Base-by-base conservation (phyloP, 257 asterid species). In the Solanum corneliomulleri region DNA sequence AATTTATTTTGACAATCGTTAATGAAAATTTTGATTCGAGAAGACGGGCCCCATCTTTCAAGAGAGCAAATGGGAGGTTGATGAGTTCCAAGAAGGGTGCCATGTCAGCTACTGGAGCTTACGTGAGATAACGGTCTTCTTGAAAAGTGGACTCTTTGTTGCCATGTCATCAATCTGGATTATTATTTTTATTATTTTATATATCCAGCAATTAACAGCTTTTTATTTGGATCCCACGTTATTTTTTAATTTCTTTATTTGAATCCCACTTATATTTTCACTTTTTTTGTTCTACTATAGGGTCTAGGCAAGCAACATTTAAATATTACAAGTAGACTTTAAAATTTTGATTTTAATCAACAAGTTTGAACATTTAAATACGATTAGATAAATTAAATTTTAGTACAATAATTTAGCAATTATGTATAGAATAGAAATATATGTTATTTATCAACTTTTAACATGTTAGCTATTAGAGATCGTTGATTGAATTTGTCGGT, bases 81-180 rank as follows among this genome's bases (percentile, higher is more conserved):
- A 69, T 85, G 87, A 33, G 31, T 69, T 81, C 89, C 90, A 88
- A 87, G 93, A 85, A 85, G 90, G 66, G 86, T 88, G 92, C 93
- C 92, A 86, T 83, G 88, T 92, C 92, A 89, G 87, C 83, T 86
- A 68, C 82, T 86, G 88, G 60, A 60, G 42, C 76, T 88, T 90
- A 88, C 83, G 88, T 58, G 56, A 80, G 88, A 87, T 70, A 92
- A 90, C 93, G 88, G 92, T 87, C 74, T 93, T 70, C 86, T 92
- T 89, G 90, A 89, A 74, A 39, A 4, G 64, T 74, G 92, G 84
- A 68, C 68, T 8, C 25, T 14, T 8, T 78, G 5, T 11, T 86
- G 92, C 90, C 93, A 90, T 74, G 42, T 86, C 85, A 77, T 44
- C 87, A 58, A 56, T n/a, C 25, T 1, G 16, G 45, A 42, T 12